Evolutionary conservation across 306 rosid species (phyloP), one percentile per base, ranked within the genome.

Genomic region (Crotalaria pallida): DNA sequence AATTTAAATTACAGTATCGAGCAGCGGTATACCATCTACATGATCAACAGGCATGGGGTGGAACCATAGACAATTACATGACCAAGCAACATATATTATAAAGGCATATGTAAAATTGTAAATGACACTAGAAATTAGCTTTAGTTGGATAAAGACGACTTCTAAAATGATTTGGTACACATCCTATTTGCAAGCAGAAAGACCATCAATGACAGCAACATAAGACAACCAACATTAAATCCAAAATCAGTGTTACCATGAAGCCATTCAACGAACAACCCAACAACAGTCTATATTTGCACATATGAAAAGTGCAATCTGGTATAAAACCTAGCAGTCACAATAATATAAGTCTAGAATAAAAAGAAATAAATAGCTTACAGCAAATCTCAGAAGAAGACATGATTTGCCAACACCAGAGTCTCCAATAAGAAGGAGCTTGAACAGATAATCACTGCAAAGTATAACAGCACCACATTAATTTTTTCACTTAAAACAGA

Each of bases 321-420:
- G 62, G 44, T 8, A 44, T 11, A 49, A 65, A 34, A 34, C 10
- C 10, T 7, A 17, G 68, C 13, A 19, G 67, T 26, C 19, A 70
- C 10, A 55, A 36, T 4, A 3, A 21, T 31, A 71, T 31, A 12
- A 5, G 10, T 3, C 41, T 29, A 13, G n/a, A 19, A 62, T 38
- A 9, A 38, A 27, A 69, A 24, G 57, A 11, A 19, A 50, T 21
- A 45, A 45, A 53, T 45, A 66, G 26, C 98, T 90, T 94, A 94
- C 98, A 76, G 98, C 97, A 73, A 94, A 94, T 89, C 98, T 89
- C 87, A 94, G 86, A 84, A 94, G 98, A 64, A 94, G 84, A 80
- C 98, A 94, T 7, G 98, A 94, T 84, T 94, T 94, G 65, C 98
- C 98, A 68, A 94, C 98, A 77, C 98, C 98, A 63, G 98, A 94